Base-by-base conservation (phyloP, 2,329 filamentous ascomycete genomes). In the Graphiopsis chlorocephala region DNA sequence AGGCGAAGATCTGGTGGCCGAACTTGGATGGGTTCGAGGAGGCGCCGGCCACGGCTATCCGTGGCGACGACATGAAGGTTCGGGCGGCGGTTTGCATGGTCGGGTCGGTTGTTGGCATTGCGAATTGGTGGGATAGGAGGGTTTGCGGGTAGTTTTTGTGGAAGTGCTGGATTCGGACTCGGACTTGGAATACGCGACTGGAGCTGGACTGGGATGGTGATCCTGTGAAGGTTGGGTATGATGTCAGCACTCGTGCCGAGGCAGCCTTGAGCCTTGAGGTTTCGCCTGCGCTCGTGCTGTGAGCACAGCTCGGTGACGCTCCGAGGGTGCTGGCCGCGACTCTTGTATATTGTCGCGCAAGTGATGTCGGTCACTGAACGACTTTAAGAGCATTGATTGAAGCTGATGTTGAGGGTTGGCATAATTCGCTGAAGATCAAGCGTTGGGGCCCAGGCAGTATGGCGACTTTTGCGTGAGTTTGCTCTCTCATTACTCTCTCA, bases 21-120 rank as follows among this genome's bases (percentile, higher is more conserved):
- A 90, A 97, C 78, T 97, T 97, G 75, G 83, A 81, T 47, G 90
- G 83, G 78, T 96, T 92, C 61, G 90, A 91, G 75, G 90, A 94
- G 42, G 94, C 94, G 72, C 94, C 94, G 23, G 93, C 92, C 29
- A 97, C 94, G 65, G 94, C 93, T 77, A 94, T 97, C 69, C 85
- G 83, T 28, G 89, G 86, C 8, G 89, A 90, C 3, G 86, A 84
- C 81, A 97, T 96, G 84, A 97, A 97, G 14, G 84, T 83, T 68
- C 87, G 88, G 53, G 92, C 88, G 53, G 90, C 86, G 55, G 87
- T 83, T 75, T 93, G 88, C 81, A 90, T 91, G 65, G 71, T 68
- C 50, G 60, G 45, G 14, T 48, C 42, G 48, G 28, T 48, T 60
- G 38, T 48, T 28, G 59, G 45, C 53, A 56, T 58, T 45, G 55